Evolutionary conservation across 1,284 basidiomycete genomes (phyloP).

Genomic region (Sporisorium exsertum): DNA sequence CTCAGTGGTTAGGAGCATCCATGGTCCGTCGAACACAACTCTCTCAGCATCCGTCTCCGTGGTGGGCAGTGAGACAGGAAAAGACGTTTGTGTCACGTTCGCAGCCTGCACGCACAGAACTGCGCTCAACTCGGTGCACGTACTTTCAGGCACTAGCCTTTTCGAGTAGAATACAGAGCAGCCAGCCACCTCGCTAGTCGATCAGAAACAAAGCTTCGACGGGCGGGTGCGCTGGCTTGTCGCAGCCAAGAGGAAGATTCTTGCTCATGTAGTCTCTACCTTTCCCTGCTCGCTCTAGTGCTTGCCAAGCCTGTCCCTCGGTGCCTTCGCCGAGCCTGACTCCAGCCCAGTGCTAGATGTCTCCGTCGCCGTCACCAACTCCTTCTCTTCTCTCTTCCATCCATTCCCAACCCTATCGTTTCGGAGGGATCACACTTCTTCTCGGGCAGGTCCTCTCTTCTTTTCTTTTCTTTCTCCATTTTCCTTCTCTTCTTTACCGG

Average conservation of each 20-base stretch:
- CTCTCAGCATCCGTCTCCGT: neutral
- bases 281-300: neutral
- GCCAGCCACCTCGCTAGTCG: too few relatives aligned
- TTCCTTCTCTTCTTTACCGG: neutral
- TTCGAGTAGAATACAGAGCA: too few relatives aligned
- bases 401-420: conserved; percentile 13
- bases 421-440: conserved; percentile 12
- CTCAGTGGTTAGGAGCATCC: neutral
- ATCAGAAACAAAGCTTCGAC: too few relatives aligned
- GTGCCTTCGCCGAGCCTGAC: neutral
- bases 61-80: too few relatives aligned
- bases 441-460: conserved; percentile 27
- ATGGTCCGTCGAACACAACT: neutral
- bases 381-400: conserved; percentile 6
- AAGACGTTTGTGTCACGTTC: too few relatives aligned
- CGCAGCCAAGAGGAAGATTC: neutral
- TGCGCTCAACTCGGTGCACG: too few relatives aligned
- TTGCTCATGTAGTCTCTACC: conserved; percentile 16
- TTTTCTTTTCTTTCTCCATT: neutral
- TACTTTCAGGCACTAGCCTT: too few relatives aligned
- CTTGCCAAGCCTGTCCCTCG: too few relatives aligned
- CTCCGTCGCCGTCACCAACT: neutral
- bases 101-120: too few relatives aligned
- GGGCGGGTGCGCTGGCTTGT: too few relatives aligned
- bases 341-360: neutral